These are phyloP conservation scores for Firmiana major DNA, from an alignment of 345 rosid species.

Conservation along the genomic window DNA sequence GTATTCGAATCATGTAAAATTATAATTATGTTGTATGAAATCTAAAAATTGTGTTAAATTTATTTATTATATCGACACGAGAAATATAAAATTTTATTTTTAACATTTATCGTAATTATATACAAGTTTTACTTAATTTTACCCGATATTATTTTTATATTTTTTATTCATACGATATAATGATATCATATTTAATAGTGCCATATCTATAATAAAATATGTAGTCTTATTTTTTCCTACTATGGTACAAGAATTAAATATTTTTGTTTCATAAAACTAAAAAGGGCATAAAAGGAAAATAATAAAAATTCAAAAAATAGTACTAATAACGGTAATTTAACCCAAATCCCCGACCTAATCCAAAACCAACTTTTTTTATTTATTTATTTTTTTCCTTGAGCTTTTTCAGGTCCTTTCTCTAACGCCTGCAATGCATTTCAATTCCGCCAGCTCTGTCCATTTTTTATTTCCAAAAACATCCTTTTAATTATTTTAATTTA, in stretches of 20 bases:
- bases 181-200: no score
- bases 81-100: no score
- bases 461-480: neutral
- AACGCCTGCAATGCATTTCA: conserved; percentile 1
- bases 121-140: no score
- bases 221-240: no score
- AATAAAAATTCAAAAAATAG: neutral
- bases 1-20: no score
- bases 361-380: neutral
- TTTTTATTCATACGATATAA: no score
- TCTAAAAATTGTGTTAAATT: no score
- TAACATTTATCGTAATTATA: no score
- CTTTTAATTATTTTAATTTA: neutral
- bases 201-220: no score
- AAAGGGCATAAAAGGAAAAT: conserved; percentile 17
- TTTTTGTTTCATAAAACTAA: neutral
- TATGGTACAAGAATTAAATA: neutral
- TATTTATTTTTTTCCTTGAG: neutral
- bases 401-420: neutral
- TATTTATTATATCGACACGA: no score
- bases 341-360: neutral
- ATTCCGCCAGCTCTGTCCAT: neutral
- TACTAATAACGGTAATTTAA: conserved; percentile 17
- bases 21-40: no score
- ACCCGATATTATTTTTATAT: no score